Evolutionary conservation across 1,284 basidiomycete genomes (phyloP), one percentile per base, ranked within the genome.

Genomic region (Cutaneotrichosporon cyanovorans): DNA sequence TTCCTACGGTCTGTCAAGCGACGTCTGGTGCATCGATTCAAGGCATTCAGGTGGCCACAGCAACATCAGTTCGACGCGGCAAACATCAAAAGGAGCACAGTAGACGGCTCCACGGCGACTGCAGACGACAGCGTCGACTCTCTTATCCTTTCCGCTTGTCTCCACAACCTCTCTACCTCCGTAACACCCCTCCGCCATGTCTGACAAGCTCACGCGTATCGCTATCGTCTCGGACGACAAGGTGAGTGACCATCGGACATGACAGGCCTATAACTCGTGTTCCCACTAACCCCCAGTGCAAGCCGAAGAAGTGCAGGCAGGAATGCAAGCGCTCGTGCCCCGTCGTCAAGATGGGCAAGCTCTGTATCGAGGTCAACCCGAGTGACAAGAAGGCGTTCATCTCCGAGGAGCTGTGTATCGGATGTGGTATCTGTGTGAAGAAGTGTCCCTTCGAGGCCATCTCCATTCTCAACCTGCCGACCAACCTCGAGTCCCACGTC

Each of bases 391-490:
- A 95, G 73, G 85, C 92, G 3, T 95, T 91, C 79, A 85, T 97
- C 73, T 96, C 92, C 23, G 91, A 96, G 72, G 89, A 92, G 69
- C 75, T 97, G 46, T 93, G 90, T 69, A 93, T 93, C 56, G 90
- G 90, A 64, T 96, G 91, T 73, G 91, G 91, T 85, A 95, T 95
- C 65, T 96, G 92, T 71, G 90, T 93, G 37, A 95, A 95, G 75
- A 95, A 93, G 90, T 93, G 91, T 70, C 92, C 92, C 32, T 96
- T 96, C 63, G 91, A 96, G 75, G 91, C 91, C 51, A 96, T 97
- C 66, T 80, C 85, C 44, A 95, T 96, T 74, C 93, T 97, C 77
- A 95, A 96, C 72, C 77, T 97, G 45, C 92, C 92, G 37, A 97
- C 92, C 42, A 93, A 96, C 72, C 77, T 97, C 56, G 85, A 88